These are phyloP conservation scores for Shiraia bambusicola DNA, from an alignment of 2,329 filamentous ascomycete genomes.

Conservation along the genomic window DNA sequence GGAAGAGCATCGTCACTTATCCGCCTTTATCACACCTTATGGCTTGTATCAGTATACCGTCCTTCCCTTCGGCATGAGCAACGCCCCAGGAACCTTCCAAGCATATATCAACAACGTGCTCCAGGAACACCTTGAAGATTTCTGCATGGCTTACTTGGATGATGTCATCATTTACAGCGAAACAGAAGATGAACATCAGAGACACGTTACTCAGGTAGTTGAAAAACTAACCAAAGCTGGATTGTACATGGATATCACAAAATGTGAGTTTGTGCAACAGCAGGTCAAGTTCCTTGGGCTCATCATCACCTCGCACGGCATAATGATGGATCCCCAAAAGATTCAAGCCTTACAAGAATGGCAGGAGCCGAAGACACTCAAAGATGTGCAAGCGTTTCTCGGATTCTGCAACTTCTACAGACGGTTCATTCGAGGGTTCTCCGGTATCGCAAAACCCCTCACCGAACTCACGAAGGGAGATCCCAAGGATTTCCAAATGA, in stretches of 20 bases:
- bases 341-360: constrained; percentile 20
- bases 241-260: neutral
- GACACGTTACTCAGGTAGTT: neutral
- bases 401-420: constrained; percentile 39
- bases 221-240: neutral
- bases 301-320: neutral
- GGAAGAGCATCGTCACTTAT: constrained; percentile 5
- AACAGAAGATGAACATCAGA: neutral
- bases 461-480: constrained; percentile 3
- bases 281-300: constrained; percentile 5
- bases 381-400: constrained; percentile 28
- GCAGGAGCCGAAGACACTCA: constrained; percentile 14
- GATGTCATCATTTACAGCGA: constrained; percentile 2
- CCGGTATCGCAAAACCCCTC: neutral
- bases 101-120: constrained; percentile 19
- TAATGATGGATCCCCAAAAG: constrained; percentile 6
- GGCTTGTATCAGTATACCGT: constrained; percentile 24
- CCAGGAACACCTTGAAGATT: constrained; percentile 11
- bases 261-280: neutral
- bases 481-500: neutral
- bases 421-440: constrained; percentile 25
- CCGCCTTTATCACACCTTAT: constrained; percentile 13
- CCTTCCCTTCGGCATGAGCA: constrained; percentile 28
- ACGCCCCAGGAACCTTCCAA: constrained; percentile 18
- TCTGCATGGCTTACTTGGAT: constrained; percentile 12